Evolutionary conservation across 2,329 filamentous ascomycete genomes (phyloP).

Genomic region (Aspergillus sp.): DNA sequence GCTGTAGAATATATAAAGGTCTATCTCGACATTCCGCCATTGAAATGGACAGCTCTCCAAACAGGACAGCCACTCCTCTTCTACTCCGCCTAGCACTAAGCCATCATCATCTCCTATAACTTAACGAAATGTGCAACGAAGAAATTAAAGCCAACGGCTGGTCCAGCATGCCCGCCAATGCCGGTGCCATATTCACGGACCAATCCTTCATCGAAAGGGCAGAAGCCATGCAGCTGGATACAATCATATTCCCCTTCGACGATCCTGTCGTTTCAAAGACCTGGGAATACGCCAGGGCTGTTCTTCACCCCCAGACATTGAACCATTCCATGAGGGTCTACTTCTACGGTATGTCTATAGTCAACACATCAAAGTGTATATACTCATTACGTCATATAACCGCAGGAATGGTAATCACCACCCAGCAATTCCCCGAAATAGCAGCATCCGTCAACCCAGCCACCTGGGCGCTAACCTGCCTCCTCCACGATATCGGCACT

Average conservation of each 20-base stretch:
- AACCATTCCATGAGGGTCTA: conserved; percentile 72
- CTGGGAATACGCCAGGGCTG: conserved; percentile 31
- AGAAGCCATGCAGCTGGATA: not conserved
- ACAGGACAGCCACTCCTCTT: too few relatives aligned
- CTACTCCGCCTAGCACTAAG: too few relatives aligned
- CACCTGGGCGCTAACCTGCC: conserved; percentile 63
- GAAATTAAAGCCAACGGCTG: not conserved
- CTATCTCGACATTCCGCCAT: too few relatives aligned
- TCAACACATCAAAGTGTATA: conserved; percentile 29
- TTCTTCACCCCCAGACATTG: conserved; percentile 56
- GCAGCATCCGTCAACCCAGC: conserved; percentile 45
- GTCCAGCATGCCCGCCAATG: not conserved
- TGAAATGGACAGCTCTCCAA: too few relatives aligned
- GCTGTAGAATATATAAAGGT: too few relatives aligned
- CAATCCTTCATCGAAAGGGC: not conserved
- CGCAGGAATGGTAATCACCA: not conserved
- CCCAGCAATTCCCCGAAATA: conserved; percentile 44
- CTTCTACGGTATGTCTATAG: conserved; percentile 57
- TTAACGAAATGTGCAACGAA: not conserved
- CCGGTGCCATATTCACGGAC: not conserved
- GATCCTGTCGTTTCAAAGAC: not conserved
- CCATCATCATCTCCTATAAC: not conserved
- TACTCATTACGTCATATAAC: not conserved
- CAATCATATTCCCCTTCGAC: not conserved
- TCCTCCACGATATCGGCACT: conserved; percentile 76